phyloP scores from a whole-genome alignment of 2,329 filamentous ascomycete genomes.

The Botryotinia calthae region DNA sequence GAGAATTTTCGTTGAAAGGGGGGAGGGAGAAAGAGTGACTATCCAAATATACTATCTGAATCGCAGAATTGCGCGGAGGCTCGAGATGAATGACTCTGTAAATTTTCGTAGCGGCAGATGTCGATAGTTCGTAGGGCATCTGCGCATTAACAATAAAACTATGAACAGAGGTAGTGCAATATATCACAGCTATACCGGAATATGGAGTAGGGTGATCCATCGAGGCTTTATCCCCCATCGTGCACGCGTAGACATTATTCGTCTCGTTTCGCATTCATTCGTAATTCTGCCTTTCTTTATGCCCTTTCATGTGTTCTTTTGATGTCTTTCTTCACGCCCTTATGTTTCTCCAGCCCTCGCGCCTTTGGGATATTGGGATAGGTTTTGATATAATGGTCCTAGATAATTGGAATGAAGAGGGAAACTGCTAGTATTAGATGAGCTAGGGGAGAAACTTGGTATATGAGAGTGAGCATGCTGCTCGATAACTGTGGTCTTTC shows the following conservation, averaged over 20 bases:
- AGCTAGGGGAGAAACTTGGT: background rate
- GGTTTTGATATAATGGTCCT: background rate
- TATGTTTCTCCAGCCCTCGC: background rate
- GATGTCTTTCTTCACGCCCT: background rate
- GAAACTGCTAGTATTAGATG: background rate
- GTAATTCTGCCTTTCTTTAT: background rate
- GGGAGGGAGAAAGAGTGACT: background rate
- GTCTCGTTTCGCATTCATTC: background rate
- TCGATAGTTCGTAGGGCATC: background rate
- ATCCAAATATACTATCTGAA: background rate
- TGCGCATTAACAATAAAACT: background rate
- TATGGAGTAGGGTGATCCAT: background rate
- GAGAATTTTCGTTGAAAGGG: background rate
- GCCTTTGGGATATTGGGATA: background rate
- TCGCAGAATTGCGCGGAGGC: background rate
- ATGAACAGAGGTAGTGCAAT: background rate
- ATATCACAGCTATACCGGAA: accelerated
- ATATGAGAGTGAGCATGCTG: background rate
- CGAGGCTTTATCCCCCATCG: background rate
- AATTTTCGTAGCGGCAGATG: too few species aligned
- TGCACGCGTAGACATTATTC: background rate
- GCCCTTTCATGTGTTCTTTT: background rate
- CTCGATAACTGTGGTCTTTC: background rate
- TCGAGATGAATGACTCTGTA: background rate
- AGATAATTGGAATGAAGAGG: background rate